Conservation (phyloP, 1,284 basidiomycete species). For the Moesziomyces aphidis region DNA sequence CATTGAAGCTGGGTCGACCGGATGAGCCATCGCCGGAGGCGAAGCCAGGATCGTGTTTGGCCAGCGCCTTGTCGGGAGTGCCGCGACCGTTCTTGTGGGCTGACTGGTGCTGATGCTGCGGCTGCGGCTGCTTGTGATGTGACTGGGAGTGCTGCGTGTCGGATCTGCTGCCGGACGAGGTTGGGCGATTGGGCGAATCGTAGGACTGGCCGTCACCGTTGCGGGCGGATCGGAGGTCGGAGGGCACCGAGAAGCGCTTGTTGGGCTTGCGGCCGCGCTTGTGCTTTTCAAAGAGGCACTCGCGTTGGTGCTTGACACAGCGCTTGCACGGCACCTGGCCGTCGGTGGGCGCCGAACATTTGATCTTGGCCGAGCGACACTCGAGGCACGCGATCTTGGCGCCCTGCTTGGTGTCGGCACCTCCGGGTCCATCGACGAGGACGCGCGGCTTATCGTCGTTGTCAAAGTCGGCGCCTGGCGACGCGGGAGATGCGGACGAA, state of each 20-base stretch:
- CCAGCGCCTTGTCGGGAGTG: slow-evolving; percentile 26
- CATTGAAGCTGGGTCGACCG: slow-evolving; percentile 18
- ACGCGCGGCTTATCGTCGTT: slow-evolving; percentile 52
- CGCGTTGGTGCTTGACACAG: slow-evolving; percentile 53
- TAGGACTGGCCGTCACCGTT: slow-evolving; percentile 26
- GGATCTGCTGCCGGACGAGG: slow-evolving; percentile 23
- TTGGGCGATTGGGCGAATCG: slow-evolving; percentile 16
- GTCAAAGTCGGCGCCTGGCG: slow-evolving; percentile 21
- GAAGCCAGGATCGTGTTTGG: slow-evolving; percentile 21
- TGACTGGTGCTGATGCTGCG: slow-evolving; percentile 3
- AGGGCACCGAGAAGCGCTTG: slow-evolving; percentile 49
- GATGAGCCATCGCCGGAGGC: slow-evolving; percentile 8
- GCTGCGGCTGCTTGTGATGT: background rate
- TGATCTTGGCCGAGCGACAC: slow-evolving; percentile 57
- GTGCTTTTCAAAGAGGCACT: slow-evolving; percentile 61
- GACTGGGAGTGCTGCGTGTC: slow-evolving; percentile 13
- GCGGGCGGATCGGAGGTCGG: slow-evolving; percentile 32
- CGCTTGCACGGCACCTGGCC: slow-evolving; percentile 58
- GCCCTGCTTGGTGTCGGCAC: slow-evolving; percentile 57
- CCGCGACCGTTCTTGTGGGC: slow-evolving; percentile 15
- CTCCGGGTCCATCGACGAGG: slow-evolving; percentile 56
- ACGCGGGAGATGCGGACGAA: slow-evolving; percentile 28
- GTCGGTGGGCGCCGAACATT: slow-evolving; percentile 59
- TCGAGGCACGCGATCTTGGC: slow-evolving; percentile 59
- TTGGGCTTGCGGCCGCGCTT: slow-evolving; percentile 56